Conservation (phyloP, 495 filamentous ascomycete genomes). For the Darksidea phi region DNA sequence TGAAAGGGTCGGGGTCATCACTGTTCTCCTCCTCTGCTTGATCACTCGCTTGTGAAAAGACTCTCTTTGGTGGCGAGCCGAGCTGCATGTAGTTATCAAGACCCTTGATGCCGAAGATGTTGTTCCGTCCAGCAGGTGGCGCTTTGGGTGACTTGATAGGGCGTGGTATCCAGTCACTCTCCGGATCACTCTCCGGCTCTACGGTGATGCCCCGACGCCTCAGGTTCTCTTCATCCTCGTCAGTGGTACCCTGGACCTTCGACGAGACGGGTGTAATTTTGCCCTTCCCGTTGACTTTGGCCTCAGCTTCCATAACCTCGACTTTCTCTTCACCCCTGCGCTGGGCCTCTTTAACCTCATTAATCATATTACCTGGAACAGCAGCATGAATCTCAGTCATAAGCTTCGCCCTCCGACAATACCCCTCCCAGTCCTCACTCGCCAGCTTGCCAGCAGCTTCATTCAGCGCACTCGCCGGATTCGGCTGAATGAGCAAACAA, state of each 20-base stretch:
- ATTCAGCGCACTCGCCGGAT: slow-evolving; percentile 70
- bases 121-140: slow-evolving; percentile 12
- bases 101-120: slow-evolving; percentile 34
- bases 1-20: slow-evolving; percentile 24
- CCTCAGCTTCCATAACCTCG: slow-evolving; percentile 5
- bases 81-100: slow-evolving; percentile 20
- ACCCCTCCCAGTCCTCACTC: slow-evolving; percentile 62
- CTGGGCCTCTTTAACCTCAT: slow-evolving; percentile 56
- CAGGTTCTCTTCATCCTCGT: slow-evolving; percentile 34
- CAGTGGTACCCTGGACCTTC: background rate
- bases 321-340: slow-evolving; percentile 53
- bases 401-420: slow-evolving; percentile 59
- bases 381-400: slow-evolving; percentile 68
- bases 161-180: slow-evolving; percentile 37
- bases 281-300: slow-evolving; percentile 12
- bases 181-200: slow-evolving; percentile 29
- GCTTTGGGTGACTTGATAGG: slow-evolving; percentile 16
- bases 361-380: slow-evolving; percentile 46
- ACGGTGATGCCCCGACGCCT: slow-evolving; percentile 11
- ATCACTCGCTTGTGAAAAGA: background rate
- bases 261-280: slow-evolving; percentile 2
- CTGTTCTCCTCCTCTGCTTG: slow-evolving; percentile 5
- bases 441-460: slow-evolving; percentile 61
- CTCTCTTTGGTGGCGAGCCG: slow-evolving; percentile 18
- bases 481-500: slow-evolving; percentile 71